Conservation (phyloP, 2,329 filamentous ascomycete species). For the Tolypocladium amazonense region DNA sequence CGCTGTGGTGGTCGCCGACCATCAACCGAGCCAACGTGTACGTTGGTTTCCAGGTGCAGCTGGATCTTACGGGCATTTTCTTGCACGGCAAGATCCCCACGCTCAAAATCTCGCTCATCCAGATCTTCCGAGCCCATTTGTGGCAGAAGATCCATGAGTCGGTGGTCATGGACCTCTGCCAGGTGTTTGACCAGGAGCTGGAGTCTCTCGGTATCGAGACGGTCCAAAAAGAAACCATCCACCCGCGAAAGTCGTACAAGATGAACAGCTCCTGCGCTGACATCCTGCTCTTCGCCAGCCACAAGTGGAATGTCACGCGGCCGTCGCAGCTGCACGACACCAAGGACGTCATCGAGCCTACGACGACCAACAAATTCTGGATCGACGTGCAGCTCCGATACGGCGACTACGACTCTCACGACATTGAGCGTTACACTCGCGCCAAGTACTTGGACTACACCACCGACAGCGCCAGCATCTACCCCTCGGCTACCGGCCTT, state of each 20-base stretch:
- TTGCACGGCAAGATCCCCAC: slow-evolving; percentile 98
- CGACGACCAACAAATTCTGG: slow-evolving; percentile 99
- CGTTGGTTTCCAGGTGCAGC: slow-evolving; percentile 97
- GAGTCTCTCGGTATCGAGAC: slow-evolving; percentile 94
- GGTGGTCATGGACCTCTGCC: slow-evolving; percentile 97
- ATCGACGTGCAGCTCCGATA: slow-evolving; percentile 93
- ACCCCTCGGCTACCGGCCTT: slow-evolving; percentile 88
- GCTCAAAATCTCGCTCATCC: slow-evolving; percentile 93
- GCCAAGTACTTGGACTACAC: slow-evolving; percentile 99
- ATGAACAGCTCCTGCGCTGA: slow-evolving; percentile 99
- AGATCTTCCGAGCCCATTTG: slow-evolving; percentile 98
- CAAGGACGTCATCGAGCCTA: slow-evolving; percentile 88
- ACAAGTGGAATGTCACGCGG: slow-evolving; percentile 97
- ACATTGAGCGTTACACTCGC: slow-evolving; percentile 94
- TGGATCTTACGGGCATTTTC: slow-evolving; percentile 97
- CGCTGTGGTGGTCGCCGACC: slow-evolving; percentile 91
- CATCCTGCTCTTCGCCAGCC: slow-evolving; percentile 89
- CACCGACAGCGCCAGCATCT: slow-evolving; percentile 96
- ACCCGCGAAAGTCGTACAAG: slow-evolving; percentile 99
- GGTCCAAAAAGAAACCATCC: slow-evolving; percentile 97
- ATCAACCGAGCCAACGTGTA: slow-evolving; percentile 97
- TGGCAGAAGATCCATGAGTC: slow-evolving; percentile 99
- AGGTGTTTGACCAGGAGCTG: slow-evolving; percentile 95
- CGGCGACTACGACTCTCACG: slow-evolving; percentile 97
- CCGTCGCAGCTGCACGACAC: slow-evolving; percentile 92